These are phyloP conservation scores for Sanghuangporus baumii DNA, from an alignment of 1,284 basidiomycete genomes.

Conservation along the genomic window DNA sequence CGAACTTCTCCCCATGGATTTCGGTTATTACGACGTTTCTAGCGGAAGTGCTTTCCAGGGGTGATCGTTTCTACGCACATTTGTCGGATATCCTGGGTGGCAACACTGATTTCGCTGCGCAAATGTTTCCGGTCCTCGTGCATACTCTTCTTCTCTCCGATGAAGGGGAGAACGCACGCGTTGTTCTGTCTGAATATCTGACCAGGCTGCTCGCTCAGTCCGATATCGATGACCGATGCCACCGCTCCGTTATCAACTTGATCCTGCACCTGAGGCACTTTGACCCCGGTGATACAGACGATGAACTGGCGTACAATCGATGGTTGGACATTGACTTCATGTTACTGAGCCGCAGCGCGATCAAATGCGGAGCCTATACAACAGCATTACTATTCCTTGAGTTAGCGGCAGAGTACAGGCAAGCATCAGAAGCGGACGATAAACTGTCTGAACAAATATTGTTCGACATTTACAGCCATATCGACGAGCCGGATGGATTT, in stretches of 20 bases:
- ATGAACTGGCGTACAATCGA: conserved; percentile 64
- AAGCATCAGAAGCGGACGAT: conserved; percentile 25
- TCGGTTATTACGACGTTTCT: conserved; percentile 54
- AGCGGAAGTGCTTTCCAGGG: conserved; percentile 47
- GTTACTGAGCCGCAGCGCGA: conserved; percentile 70
- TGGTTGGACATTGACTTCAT: conserved; percentile 83
- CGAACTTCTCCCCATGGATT: conserved; percentile 63
- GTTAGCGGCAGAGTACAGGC: conserved; percentile 56
- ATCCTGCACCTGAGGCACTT: conserved; percentile 81
- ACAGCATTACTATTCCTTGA: conserved; percentile 90
- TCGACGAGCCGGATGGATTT: conserved; percentile 97
- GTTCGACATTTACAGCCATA: conserved; percentile 89
- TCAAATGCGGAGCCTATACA: conserved; percentile 78
- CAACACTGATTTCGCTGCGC: conserved; percentile 55
- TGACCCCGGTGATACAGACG: conserved; percentile 34
- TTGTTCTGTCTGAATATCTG: conserved; percentile 60
- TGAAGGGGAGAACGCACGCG: conserved; percentile 12
- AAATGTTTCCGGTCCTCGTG: conserved; percentile 71
- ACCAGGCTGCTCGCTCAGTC: conserved; percentile 46
- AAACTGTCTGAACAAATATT: conserved; percentile 56
- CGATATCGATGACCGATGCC: conserved; percentile 39
- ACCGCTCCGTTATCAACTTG: conserved; percentile 67
- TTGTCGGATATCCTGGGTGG: conserved; percentile 52
- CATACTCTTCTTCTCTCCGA: conserved; percentile 49
- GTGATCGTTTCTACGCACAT: conserved; percentile 66